Conservation (phyloP, 495 filamentous ascomycete species). For the Sabuloglossum arenarium region DNA sequence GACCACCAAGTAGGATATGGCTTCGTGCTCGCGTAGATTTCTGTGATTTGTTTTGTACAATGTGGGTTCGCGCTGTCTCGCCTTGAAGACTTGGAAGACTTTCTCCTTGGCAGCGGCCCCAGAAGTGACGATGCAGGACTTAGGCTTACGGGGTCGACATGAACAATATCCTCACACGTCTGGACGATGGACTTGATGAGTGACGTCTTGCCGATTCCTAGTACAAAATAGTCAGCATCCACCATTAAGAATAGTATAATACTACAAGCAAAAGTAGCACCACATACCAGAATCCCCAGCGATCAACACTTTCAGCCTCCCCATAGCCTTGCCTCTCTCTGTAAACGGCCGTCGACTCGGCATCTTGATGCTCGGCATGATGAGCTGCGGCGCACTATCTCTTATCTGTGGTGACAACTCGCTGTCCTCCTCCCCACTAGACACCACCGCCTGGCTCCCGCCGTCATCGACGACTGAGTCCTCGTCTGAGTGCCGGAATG, state of each 20-base stretch:
- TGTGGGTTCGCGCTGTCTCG: constrained; percentile 13
- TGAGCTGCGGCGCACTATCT: constrained; percentile 56
- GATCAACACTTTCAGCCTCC: constrained; percentile 69
- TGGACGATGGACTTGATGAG: constrained; percentile 88
- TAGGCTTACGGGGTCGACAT: constrained; percentile 60
- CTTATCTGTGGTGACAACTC: constrained; percentile 19
- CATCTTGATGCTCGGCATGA: constrained; percentile 96
- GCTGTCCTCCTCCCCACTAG: constrained; percentile 25
- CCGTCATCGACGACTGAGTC: constrained; percentile 30
- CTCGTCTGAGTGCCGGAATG: constrained; percentile 22
- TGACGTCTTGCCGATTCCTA: constrained; percentile 64
- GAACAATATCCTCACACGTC: constrained; percentile 87
- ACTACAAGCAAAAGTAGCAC: not conserved
- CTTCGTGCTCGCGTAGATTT: constrained; percentile 83
- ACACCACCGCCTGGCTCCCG: constrained; percentile 25
- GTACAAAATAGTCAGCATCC: constrained; percentile 3
- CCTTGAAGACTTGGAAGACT: constrained; percentile 15
- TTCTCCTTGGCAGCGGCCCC: constrained; percentile 12
- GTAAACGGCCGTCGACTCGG: constrained; percentile 88
- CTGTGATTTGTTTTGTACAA: constrained; percentile 37
- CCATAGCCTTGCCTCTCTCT: constrained; percentile 61
- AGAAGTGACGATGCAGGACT: constrained; percentile 12
- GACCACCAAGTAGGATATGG: constrained; percentile 91
- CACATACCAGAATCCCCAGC: constrained; percentile 60
- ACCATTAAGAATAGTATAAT: not conserved